Conservation (phyloP, 2,329 filamentous ascomycete species). For the Thelonectria blattea region DNA sequence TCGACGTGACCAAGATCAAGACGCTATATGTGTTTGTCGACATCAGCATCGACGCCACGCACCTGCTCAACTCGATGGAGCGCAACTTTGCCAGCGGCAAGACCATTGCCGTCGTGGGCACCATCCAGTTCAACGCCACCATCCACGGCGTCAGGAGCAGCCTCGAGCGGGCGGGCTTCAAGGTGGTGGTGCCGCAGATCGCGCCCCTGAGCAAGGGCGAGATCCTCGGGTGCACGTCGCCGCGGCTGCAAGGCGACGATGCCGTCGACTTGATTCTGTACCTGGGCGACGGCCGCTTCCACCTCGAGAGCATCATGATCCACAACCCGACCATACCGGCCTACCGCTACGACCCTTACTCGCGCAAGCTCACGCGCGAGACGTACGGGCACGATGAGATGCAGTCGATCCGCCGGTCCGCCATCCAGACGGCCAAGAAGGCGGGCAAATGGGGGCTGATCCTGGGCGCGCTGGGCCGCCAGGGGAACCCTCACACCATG, state of each 20-base stretch:
- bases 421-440: slow-evolving; percentile 75
- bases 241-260: slow-evolving; percentile 64
- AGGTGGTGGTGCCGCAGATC: slow-evolving; percentile 88
- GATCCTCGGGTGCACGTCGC: slow-evolving; percentile 96
- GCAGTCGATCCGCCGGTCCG: slow-evolving; percentile 77
- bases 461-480: slow-evolving; percentile 86
- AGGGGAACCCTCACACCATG: slow-evolving; percentile 95
- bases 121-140: slow-evolving; percentile 98
- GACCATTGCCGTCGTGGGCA: slow-evolving; percentile 91
- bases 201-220: slow-evolving; percentile 92
- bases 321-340: slow-evolving; percentile 91
- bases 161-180: slow-evolving; percentile 84
- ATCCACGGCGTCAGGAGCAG: slow-evolving; percentile 82
- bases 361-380: slow-evolving; percentile 87
- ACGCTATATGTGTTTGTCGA: slow-evolving; percentile 98
- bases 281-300: slow-evolving; percentile 90
- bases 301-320: slow-evolving; percentile 98
- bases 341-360: slow-evolving; percentile 97
- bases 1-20: slow-evolving; percentile 95
- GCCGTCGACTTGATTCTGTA: slow-evolving; percentile 82
- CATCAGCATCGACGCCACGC: slow-evolving; percentile 90
- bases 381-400: slow-evolving; percentile 92
- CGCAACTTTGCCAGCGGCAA: slow-evolving; percentile 87
- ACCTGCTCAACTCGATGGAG: slow-evolving; percentile 84
- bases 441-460: slow-evolving; percentile 96